Percentiles rank a stretch among this genome's conserved stretches.
phyloP scores from a whole-genome alignment of 2,329 filamentous ascomycete species.

The Sporothrix dimorphospora region DNA sequence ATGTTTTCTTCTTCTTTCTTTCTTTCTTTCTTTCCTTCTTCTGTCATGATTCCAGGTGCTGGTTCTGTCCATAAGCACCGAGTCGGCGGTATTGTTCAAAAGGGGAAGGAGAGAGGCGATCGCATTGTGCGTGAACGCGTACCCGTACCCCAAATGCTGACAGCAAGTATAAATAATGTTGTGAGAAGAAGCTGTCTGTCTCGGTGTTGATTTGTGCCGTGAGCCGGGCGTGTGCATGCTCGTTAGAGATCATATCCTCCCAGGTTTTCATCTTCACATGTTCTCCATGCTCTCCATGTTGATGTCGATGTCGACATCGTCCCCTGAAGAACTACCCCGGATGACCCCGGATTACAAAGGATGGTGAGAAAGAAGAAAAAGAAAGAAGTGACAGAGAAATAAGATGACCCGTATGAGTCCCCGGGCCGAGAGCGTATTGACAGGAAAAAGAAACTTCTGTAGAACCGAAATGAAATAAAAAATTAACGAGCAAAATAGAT shows the following conservation, averaged over 20 bases:
- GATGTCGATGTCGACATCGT: not conserved
- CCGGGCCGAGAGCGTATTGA: too few relatives aligned
- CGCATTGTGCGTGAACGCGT: not conserved
- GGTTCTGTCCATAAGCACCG: not conserved
- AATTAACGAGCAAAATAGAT: too few relatives aligned
- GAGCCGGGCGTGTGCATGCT: not conserved
- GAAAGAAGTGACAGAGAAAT: too few relatives aligned
- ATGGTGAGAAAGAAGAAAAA: not conserved
- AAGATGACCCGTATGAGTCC: too few relatives aligned
- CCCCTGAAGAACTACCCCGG: not conserved
- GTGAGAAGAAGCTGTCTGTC: not conserved
- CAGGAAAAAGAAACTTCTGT: too few relatives aligned
- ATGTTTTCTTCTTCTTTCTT: not conserved
- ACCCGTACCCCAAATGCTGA: not conserved
- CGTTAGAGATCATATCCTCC: not conserved
- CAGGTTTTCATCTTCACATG: not conserved
- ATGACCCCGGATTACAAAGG: not conserved
- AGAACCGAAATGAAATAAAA: too few relatives aligned
- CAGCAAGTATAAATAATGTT: not conserved
- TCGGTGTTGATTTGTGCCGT: not conserved
- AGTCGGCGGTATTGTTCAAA: not conserved
- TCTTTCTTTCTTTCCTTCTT: not conserved
- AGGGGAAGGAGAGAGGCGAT: not conserved
- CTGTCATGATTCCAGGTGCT: not conserved
- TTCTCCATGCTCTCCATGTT: not conserved